Percentiles rank a stretch among this genome's conserved stretches.
These are phyloP conservation scores for Forsythia suspensa DNA, from an alignment of 257 asterid genomes.

Conservation along the genomic window DNA sequence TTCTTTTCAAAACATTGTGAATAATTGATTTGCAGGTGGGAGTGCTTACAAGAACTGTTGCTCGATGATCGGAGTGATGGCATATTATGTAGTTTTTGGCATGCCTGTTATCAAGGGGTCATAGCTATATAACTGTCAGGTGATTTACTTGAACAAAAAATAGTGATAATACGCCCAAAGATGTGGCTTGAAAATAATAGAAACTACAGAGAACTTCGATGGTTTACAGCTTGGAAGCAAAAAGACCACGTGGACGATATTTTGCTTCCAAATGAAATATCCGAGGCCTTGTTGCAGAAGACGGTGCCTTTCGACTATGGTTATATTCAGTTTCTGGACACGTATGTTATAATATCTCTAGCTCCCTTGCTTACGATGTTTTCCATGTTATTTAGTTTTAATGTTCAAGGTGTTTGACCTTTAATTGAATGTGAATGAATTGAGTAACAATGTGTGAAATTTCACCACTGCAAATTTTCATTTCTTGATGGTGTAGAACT, in stretches of 20 bases:
- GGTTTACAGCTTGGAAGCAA: conserved; percentile 95
- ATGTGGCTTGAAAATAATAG: conserved; percentile 83
- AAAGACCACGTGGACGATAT: conserved; percentile 38
- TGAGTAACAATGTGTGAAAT: too few relatives aligned
- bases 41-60: conserved; percentile 72
- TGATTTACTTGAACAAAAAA: conserved; percentile 61
- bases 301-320: conserved; percentile 84
- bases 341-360: conserved; percentile 43
- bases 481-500: too few relatives aligned
- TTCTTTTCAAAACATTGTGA: conserved; percentile 15
- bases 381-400: neutral
- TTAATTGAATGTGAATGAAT: too few relatives aligned
- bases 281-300: too few relatives aligned
- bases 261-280: neutral
- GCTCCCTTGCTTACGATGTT: neutral
- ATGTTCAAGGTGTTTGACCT: neutral
- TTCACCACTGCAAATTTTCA: too few relatives aligned
- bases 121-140: conserved; percentile 88
- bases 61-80: conserved; percentile 89
- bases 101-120: conserved; percentile 88
- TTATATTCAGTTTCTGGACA: conserved; percentile 74
- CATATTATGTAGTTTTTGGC: conserved; percentile 75
- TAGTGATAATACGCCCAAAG: conserved; percentile 46
- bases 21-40: conserved; percentile 64
- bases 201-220: conserved; percentile 79